Evolutionary conservation across 345 rosid genomes (phyloP).

Genomic region (Atalantia buxifolia): DNA sequence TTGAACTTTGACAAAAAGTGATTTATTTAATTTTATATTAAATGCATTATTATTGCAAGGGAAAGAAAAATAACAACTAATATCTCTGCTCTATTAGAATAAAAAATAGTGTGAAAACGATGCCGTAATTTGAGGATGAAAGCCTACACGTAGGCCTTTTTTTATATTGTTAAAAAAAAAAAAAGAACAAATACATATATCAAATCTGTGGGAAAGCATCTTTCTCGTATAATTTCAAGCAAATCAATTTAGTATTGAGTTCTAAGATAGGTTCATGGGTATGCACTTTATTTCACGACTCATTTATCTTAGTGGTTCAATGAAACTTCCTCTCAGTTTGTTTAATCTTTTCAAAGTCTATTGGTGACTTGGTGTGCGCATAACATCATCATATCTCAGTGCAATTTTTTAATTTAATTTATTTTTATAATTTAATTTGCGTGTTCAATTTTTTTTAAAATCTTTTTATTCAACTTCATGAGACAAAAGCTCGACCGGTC

Average conservation of each 20-base stretch:
- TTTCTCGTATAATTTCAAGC: neutral
- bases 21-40: neutral
- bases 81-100: neutral
- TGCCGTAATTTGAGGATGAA: neutral
- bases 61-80: neutral
- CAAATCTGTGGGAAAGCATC: neutral
- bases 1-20: constrained; percentile 4
- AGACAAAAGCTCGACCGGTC: no score
- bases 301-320: neutral
- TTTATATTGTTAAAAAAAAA: no score
- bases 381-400: constrained; percentile 17
- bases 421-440: neutral
- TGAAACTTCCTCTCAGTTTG: neutral
- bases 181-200: neutral
- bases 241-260: neutral
- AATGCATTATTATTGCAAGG: neutral
- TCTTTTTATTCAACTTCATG: neutral
- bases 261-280: neutral
- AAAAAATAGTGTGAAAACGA: neutral
- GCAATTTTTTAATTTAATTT: neutral
- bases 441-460: neutral
- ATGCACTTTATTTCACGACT: neutral
- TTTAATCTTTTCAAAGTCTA: neutral
- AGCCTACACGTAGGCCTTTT: neutral
- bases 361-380: neutral